These are phyloP conservation scores for Aspergillus flavus DNA, from an alignment of 2,329 filamentous ascomycete species.

Conservation along the genomic window DNA sequence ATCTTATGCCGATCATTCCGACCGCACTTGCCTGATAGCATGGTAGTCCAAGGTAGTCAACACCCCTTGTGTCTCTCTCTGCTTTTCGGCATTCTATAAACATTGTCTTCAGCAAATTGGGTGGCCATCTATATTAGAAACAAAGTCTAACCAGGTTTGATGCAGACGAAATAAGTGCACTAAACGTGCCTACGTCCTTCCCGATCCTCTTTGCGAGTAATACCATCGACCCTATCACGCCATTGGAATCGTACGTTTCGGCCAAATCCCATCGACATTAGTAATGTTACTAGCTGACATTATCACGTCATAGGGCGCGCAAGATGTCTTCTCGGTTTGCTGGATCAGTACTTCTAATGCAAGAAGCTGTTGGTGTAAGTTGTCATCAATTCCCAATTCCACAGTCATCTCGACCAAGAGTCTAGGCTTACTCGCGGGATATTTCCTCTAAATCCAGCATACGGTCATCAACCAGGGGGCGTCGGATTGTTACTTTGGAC, in stretches of 20 bases:
- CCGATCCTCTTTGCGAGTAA: conserved; percentile 60
- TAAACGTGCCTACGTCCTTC: conserved; percentile 33
- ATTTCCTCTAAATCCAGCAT: conserved; percentile 11
- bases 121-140: background rate
- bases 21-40: conserved; percentile 19
- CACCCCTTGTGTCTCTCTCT: background rate
- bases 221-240: conserved; percentile 60
- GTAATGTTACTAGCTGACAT: conserved; percentile 6
- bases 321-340: conserved; percentile 18
- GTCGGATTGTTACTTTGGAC: conserved; percentile 39
- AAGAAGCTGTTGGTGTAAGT: conserved; percentile 23
- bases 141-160: conserved; percentile 10
- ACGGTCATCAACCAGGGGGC: conserved; percentile 45
- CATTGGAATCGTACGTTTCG: conserved; percentile 37
- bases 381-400: conserved; percentile 5
- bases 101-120: background rate
- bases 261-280: background rate
- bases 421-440: conserved; percentile 11
- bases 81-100: background rate
- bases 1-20: conserved; percentile 19
- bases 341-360: conserved; percentile 18
- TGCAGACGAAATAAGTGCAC: conserved; percentile 6
- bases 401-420: conserved; percentile 8
- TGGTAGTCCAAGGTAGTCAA: conserved; percentile 16
- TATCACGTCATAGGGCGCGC: conserved; percentile 12